Conservation (phyloP, 2,329 filamentous ascomycete species). For the Xylaria sp. region DNA sequence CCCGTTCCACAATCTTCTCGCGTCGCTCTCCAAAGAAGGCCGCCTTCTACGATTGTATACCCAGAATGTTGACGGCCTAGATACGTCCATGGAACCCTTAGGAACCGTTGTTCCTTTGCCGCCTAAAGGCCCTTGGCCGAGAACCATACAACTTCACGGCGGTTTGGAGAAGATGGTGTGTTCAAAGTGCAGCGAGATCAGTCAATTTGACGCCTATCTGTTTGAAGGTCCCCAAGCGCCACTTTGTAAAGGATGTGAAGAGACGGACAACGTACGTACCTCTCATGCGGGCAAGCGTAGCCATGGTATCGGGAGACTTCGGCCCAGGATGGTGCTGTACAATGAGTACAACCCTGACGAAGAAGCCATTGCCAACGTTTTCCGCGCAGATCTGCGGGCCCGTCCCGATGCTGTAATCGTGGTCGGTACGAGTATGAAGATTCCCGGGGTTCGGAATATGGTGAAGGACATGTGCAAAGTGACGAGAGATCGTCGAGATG, state of each 20-base stretch:
- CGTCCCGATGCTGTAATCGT: conserved; percentile 92
- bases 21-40: conserved; percentile 84
- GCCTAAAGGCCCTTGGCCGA: conserved; percentile 87
- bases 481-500: conserved; percentile 80
- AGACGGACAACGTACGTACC: conserved; percentile 77
- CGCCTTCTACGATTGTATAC: conserved; percentile 90
- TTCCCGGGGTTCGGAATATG: conserved; percentile 87
- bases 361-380: conserved; percentile 92
- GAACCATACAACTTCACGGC: conserved; percentile 91
- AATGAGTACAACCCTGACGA: conserved; percentile 97
- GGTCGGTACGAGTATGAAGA: conserved; percentile 93
- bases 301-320: conserved; percentile 87
- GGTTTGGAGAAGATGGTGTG: conserved; percentile 96
- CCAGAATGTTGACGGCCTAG: conserved; percentile 96
- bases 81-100: conserved; percentile 81
- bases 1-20: conserved; percentile 90
- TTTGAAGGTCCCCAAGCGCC: conserved; percentile 88
- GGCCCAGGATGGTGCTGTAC: conserved; percentile 94
- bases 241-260: conserved; percentile 75
- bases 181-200: conserved; percentile 83
- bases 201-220: conserved; percentile 75
- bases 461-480: conserved; percentile 89
- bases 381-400: conserved; percentile 81
- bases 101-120: conserved; percentile 81
- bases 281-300: conserved; percentile 82